These are phyloP conservation scores for Leccinum olivaceopallidum DNA, from an alignment of 768 basidiomycete species.

Conservation along the genomic window DNA sequence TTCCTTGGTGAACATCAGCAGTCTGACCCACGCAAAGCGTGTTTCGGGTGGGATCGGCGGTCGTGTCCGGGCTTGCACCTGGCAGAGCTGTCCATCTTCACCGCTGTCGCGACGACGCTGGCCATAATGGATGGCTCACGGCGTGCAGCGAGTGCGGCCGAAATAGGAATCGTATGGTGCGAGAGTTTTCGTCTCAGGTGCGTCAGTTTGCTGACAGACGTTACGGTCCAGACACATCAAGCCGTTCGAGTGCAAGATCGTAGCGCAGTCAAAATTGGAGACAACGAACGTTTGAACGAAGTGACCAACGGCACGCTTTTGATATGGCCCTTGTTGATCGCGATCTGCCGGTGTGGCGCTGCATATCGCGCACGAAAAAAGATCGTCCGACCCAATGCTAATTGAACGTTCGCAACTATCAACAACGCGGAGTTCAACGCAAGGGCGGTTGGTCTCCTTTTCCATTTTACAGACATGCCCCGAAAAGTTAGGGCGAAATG, in stretches of 20 bases:
- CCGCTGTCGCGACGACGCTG: conserved; percentile 1
- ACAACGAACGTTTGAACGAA: background rate
- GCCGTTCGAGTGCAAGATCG: background rate
- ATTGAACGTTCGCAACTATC: too few relatives aligned
- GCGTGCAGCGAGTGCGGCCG: conserved; percentile 3
- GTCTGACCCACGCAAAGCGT: conserved; percentile 4
- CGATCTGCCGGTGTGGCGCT: too few relatives aligned
- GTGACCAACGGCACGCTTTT: background rate
- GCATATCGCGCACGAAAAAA: too few relatives aligned
- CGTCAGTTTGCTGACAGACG: background rate
- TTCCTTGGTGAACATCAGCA: conserved; percentile 12
- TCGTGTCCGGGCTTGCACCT: conserved; percentile 10
- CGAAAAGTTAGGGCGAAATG: background rate
- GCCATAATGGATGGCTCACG: conserved; percentile 6
- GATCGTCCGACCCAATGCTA: too few relatives aligned
- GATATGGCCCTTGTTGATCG: too few relatives aligned
- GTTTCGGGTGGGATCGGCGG: conserved; percentile 19
- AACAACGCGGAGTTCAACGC: too few relatives aligned
- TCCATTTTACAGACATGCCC: too few relatives aligned
- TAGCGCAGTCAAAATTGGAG: background rate
- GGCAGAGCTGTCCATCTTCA: conserved; percentile 12
- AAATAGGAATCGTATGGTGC: background rate
- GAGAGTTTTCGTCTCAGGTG: background rate
- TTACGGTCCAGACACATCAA: background rate
- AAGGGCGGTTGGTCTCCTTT: too few relatives aligned